Evolutionary conservation across 441 rosid species (phyloP), one percentile per base, ranked within the genome.

Genomic region (Adansonia gregorii): DNA sequence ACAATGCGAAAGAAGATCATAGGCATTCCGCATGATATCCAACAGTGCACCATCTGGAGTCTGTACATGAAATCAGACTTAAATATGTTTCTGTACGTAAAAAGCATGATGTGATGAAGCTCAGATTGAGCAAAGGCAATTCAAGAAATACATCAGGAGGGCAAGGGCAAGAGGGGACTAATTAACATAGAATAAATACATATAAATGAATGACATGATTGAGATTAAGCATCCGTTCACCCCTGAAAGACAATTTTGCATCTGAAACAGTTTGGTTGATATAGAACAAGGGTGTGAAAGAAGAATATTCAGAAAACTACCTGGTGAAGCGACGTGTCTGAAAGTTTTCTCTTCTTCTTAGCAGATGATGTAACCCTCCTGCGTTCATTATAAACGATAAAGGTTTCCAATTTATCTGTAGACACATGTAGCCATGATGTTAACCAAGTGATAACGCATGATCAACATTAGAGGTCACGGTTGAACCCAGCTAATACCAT

Each of bases 301-400:
- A 52, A 65, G 63, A 67, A 70, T 69, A 78, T 72, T 72, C 60
- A 31, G 43, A 82, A 81, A 85, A 83, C 73, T 71, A 77, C 99
- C 97, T 95, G 98, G 85, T 92, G 98, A 82, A 95, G 82, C 49
- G 91, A 90, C 78, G 71, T 85, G 74, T 87, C 90, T 63, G 83
- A 73, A 63, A 85, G 82, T 78, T 88, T 92, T 84, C 92, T 90
- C 80, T 92, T 95, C 90, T 85, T 95, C 88, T 93, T 95, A 76
- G 98, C 90, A 72, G 99, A 95, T 74, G 99, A 95, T 52, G 99
- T 92, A 78, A 95, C 97, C 86, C 82, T 88, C 81, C 92, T 92
- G 75, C 97, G 82, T 82, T 93, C 95, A 76, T 95, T 95, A 82
- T 91, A 88, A 60, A 95, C 97, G 69, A 93, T 85, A 82, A 87